These are phyloP conservation scores for Chionographis japonica DNA, from an alignment of 106 monocot species.

Conservation along the genomic window DNA sequence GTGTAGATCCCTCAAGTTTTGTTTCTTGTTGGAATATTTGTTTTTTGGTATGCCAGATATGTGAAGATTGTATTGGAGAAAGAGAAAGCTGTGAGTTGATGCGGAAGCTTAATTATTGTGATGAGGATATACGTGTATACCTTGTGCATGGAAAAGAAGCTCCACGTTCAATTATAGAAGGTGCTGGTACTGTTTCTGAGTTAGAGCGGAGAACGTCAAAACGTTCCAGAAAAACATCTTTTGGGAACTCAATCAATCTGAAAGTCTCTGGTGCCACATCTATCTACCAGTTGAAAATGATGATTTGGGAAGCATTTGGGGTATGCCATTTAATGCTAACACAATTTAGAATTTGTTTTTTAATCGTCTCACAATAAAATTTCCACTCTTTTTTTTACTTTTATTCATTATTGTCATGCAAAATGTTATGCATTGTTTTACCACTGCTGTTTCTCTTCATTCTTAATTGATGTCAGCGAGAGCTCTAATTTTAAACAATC, in stretches of 20 bases:
- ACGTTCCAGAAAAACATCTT: slow-evolving; percentile 66
- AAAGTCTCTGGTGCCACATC: slow-evolving; percentile 82
- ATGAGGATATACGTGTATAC: slow-evolving; percentile 75
- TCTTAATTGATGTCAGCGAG: no score
- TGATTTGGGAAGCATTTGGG: slow-evolving; percentile 99
- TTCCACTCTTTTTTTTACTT: no score
- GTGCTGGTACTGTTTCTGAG: slow-evolving; percentile 39
- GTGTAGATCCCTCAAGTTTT: no score
- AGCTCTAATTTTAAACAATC: no score
- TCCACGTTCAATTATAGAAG: slow-evolving; percentile 76
- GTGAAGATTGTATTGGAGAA: slow-evolving; percentile 96
- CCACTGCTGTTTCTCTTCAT: no score
- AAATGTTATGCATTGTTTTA: no score
- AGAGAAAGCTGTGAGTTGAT: slow-evolving; percentile 77
- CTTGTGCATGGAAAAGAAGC: slow-evolving; percentile 92
- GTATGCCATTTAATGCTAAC: slow-evolving; percentile 32
- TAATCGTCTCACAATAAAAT: no score
- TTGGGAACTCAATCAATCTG: slow-evolving; percentile 69
- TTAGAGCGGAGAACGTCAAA: slow-evolving; percentile 81
- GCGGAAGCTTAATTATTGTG: slow-evolving; percentile 73
- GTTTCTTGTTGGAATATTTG: background rate
- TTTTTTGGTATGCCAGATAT: slow-evolving; percentile 35
- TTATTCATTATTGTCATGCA: no score
- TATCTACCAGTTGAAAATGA: slow-evolving; percentile 93
- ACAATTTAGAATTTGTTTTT: no score